Evolutionary conservation across 768 basidiomycete species (phyloP).

Genomic region (Sarcodon sp.): DNA sequence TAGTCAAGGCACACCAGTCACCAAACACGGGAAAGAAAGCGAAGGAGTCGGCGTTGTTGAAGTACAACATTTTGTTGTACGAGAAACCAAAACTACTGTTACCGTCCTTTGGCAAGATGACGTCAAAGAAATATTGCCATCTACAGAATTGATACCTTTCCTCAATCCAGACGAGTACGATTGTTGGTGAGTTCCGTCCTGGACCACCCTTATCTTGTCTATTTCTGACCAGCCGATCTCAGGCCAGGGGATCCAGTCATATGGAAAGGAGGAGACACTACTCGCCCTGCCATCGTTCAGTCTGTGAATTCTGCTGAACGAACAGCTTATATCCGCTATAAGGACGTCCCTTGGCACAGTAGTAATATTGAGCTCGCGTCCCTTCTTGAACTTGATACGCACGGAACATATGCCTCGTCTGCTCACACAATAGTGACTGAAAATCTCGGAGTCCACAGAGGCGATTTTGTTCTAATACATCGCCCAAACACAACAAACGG

Average conservation of each 20-base stretch:
- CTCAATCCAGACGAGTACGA: conserved; percentile 86
- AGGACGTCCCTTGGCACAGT: conserved; percentile 22
- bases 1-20: conserved; percentile 30
- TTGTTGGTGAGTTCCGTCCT: conserved; percentile 47
- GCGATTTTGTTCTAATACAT: conserved; percentile 80
- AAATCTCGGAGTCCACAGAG: conserved; percentile 61
- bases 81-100: conserved; percentile 56
- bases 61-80: conserved; percentile 49
- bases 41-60: conserved; percentile 32
- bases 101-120: conserved; percentile 88
- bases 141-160: conserved; percentile 67
- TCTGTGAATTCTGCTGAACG: conserved; percentile 60
- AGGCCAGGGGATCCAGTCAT: conserved; percentile 91
- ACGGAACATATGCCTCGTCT: conserved; percentile 48
- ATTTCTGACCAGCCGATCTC: background rate
- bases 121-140: conserved; percentile 40
- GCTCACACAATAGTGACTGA: conserved; percentile 5
- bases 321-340: conserved; percentile 52
- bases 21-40: conserved; percentile 44
- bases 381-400: conserved; percentile 80
- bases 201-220: background rate
- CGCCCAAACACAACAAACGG: conserved; percentile 62
- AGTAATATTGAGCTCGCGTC: conserved; percentile 54
- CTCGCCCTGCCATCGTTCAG: conserved; percentile 64
- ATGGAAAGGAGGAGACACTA: conserved; percentile 65